Base-by-base conservation (phyloP, 345 rosid species). In the Dipteronia sinensis region DNA sequence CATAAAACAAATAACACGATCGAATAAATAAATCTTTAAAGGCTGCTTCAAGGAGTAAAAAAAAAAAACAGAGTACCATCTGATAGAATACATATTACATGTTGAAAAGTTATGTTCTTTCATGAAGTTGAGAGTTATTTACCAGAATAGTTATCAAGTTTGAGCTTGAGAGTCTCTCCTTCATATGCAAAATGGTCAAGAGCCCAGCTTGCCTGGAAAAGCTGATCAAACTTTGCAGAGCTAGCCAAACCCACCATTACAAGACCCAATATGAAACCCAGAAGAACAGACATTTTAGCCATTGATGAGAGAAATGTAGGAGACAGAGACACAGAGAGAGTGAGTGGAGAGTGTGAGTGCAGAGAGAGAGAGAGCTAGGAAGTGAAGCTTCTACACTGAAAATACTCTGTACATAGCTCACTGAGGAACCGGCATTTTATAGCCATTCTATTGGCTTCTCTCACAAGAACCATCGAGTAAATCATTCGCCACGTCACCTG, bases 71-170 rank as follows among this genome's bases (percentile, higher is more conserved):
- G 29, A 44, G 20, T 2, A 56, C 15, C 1, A 23, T 61, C 72
- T 27, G 27, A 27, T 27, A 27, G 27, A 27, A 27, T 27, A 27
- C 27, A 27, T 27, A 27, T 27, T 27, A 27, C 27, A 27, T 27
- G 22, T 7, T 46, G 7, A 34, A 70, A 55, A 71, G 3, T 19
- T 53, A 7, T 25, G 10, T 16, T 29, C 34, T 25, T 20, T 4
- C 0, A 13, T 12, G 9, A 19, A 34, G 31, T 16, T 16, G 1
- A 27, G 4, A 6, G 29, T 25, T n/a, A 74, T 10, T 42, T 87
- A 97, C 99, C 99, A 51, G 99, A 97, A 81, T 22, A 88, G 61
- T 88, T 91, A 81, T 97, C 99, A 71, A 97, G 99, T 77, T 89
- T 97, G 83, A 97, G 96, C 81, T 78, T 85, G 16, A 95, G 94